Conservation (phyloP, 2,329 filamentous ascomycete genomes). For the Alternaria sp. region DNA sequence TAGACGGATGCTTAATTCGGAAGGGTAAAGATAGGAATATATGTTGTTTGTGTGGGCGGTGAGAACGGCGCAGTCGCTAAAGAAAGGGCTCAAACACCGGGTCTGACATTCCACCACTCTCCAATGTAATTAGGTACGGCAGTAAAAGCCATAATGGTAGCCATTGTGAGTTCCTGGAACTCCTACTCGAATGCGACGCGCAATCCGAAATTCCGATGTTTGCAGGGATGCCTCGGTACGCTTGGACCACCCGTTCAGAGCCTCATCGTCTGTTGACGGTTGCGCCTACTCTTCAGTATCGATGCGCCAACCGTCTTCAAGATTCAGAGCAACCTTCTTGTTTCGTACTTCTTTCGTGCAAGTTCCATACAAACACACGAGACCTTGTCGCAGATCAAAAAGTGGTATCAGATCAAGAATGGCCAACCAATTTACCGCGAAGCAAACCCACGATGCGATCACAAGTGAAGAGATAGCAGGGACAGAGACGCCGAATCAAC, state of each 20-base stretch:
- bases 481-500: slow-evolving; percentile 18
- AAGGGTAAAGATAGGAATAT: slow-evolving; percentile 6
- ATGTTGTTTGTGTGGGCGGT: slow-evolving; percentile 20
- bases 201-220: slow-evolving; percentile 26
- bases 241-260: slow-evolving; percentile 21
- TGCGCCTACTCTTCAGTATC: background rate
- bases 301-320: background rate
- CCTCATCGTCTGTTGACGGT: slow-evolving; percentile 12
- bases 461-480: slow-evolving; percentile 35
- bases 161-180: slow-evolving; percentile 13
- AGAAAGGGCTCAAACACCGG: slow-evolving; percentile 28
- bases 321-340: no score
- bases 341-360: background rate
- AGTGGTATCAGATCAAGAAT: background rate
- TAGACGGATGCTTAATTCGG: slow-evolving; percentile 11
- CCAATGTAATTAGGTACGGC: no score
- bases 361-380: background rate
- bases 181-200: slow-evolving; percentile 9
- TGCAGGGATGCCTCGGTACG: slow-evolving; percentile 25
- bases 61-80: slow-evolving; percentile 29
- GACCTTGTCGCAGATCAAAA: background rate
- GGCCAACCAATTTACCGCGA: background rate
- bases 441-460: slow-evolving; percentile 30
- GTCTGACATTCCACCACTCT: slow-evolving; percentile 1
- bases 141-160: background rate